phyloP scores from a whole-genome alignment of 768 basidiomycete genomes.

The Hygrophorus russula region DNA sequence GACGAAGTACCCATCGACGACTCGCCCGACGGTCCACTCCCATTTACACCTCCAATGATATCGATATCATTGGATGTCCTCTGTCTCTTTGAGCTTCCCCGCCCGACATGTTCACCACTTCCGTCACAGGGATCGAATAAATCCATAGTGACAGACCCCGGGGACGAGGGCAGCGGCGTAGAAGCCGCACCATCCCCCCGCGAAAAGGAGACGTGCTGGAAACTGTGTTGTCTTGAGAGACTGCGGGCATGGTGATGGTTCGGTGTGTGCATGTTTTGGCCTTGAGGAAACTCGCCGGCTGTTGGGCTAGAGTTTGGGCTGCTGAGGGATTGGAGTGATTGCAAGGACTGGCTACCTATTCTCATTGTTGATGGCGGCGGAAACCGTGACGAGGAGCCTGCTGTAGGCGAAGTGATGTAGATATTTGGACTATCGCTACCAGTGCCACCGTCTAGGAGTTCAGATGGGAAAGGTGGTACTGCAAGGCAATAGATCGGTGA shows the following conservation, averaged over 20 bases:
- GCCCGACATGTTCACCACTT: constrained; percentile 8
- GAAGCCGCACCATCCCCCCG: constrained; percentile 23
- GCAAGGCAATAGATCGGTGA: background rate
- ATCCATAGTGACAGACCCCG: constrained; percentile 32
- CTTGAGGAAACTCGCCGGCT: constrained; percentile 7
- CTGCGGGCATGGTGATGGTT: constrained; percentile 27
- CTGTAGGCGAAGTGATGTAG: constrained; percentile 56
- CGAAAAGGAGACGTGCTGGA: constrained; percentile 39
- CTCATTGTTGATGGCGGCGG: constrained; percentile 35
- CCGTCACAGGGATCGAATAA: constrained; percentile 27
- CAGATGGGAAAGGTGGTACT: constrained; percentile 39
- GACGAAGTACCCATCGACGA: background rate
- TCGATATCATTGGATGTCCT: constrained; percentile 31
- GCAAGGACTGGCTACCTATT: constrained; percentile 24
- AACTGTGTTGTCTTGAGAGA: constrained; percentile 50
- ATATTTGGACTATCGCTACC: constrained; percentile 52
- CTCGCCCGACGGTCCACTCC: background rate
- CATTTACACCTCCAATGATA: constrained; percentile 14
- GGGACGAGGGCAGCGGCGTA: constrained; percentile 28
- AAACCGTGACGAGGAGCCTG: constrained; percentile 25
- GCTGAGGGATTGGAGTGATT: constrained; percentile 35
- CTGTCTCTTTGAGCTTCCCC: constrained; percentile 34
- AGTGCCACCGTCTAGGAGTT: constrained; percentile 40
- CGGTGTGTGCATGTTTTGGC: background rate
- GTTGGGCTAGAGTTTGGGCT: constrained; percentile 22